Conservation (phyloP, 2,329 filamentous ascomycete species). For the Exophiala viscosa region DNA sequence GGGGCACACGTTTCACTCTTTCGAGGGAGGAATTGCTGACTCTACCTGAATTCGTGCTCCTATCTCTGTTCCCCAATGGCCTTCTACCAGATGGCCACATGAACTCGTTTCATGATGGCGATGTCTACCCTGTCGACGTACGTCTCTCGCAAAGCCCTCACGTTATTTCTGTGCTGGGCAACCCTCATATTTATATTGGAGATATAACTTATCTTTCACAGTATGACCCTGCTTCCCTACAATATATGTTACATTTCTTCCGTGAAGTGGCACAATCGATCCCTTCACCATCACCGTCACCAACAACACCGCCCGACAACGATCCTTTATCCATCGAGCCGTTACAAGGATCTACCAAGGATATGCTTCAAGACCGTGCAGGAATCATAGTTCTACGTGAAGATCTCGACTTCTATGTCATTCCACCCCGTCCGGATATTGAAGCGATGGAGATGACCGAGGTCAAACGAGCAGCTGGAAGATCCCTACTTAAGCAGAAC, state of each 20-base stretch:
- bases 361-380: slow-evolving; percentile 81
- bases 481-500: slow-evolving; percentile 79
- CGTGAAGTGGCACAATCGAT: slow-evolving; percentile 95
- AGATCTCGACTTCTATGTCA: slow-evolving; percentile 95
- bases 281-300: slow-evolving; percentile 66
- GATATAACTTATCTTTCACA: slow-evolving; percentile 56
- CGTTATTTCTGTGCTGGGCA: slow-evolving; percentile 26
- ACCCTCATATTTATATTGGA: slow-evolving; percentile 38
- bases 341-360: slow-evolving; percentile 63
- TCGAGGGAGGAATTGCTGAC: slow-evolving; percentile 94
- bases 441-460: slow-evolving; percentile 88
- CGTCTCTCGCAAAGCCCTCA: slow-evolving; percentile 44
- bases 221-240: slow-evolving; percentile 94
- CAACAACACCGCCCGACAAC: slow-evolving; percentile 56
- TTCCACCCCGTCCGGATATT: slow-evolving; percentile 81
- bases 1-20: slow-evolving; percentile 87
- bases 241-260: slow-evolving; percentile 99
- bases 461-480: slow-evolving; percentile 87
- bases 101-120: slow-evolving; percentile 86
- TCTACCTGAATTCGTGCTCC: slow-evolving; percentile 90
- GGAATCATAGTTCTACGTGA: slow-evolving; percentile 96
- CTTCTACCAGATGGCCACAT: slow-evolving; percentile 94
- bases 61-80: slow-evolving; percentile 98
- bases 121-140: slow-evolving; percentile 97
- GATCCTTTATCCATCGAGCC: slow-evolving; percentile 70